phyloP scores from a whole-genome alignment of 176 grass and related monocot genomes.

The Cymbopogon citratus region DNA sequence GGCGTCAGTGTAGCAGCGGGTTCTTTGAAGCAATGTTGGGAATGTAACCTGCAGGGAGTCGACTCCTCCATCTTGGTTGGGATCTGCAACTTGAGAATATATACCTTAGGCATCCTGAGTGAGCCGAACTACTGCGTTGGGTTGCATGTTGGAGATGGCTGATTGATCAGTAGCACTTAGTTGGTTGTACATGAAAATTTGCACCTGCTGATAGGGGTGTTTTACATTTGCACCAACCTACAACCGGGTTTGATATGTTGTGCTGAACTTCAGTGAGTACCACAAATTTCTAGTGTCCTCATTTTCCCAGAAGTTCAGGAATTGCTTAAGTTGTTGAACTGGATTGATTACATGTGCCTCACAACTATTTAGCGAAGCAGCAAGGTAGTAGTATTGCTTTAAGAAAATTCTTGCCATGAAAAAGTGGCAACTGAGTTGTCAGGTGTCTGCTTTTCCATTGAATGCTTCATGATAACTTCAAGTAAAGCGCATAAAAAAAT shows the following conservation, averaged over 20 bases:
- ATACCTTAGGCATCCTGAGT: too few relatives aligned
- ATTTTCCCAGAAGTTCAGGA: neutral
- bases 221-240: neutral
- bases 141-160: too few relatives aligned
- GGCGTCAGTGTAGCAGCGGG: too few relatives aligned
- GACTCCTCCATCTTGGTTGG: too few relatives aligned
- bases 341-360: neutral
- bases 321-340: neutral
- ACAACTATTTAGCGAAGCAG: neutral
- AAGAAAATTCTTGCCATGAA: neutral
- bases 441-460: neutral
- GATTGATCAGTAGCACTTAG: too few relatives aligned
- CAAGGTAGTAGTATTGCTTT: neutral
- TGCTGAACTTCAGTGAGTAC: neutral
- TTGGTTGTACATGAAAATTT: slow-evolving; percentile 9
- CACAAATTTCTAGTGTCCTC: neutral
- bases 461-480: neutral
- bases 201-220: neutral
- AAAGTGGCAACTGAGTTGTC: neutral
- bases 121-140: too few relatives aligned
- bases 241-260: neutral
- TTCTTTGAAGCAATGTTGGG: too few relatives aligned
- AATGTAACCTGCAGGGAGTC: too few relatives aligned
- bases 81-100: too few relatives aligned
- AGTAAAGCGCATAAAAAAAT: neutral